These are phyloP conservation scores for Dendrocalamus latiflorus DNA, from an alignment of 202 grass and related monocot species.

Conservation along the genomic window DNA sequence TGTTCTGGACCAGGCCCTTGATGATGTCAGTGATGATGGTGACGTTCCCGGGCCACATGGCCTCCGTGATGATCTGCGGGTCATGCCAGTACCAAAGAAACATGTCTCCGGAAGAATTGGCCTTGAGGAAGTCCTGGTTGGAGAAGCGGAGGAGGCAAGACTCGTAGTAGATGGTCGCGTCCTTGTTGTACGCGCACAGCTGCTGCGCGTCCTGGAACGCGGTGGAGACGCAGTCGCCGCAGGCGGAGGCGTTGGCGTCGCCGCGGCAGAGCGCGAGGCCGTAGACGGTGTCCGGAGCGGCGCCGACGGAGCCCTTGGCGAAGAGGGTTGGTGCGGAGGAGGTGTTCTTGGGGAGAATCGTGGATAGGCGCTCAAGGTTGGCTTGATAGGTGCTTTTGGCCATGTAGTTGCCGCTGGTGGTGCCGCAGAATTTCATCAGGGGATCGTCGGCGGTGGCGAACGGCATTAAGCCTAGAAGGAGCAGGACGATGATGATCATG, in stretches of 20 bases:
- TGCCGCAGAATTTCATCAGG: not conserved
- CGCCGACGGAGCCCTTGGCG: not conserved
- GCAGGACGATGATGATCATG: no score
- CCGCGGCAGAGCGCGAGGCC: constrained; percentile 60
- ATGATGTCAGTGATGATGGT: not conserved
- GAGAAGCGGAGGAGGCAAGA: constrained; percentile 43
- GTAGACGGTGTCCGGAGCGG: constrained; percentile 31
- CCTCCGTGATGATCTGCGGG: not conserved
- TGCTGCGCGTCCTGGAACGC: no score
- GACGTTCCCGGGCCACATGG: not conserved
- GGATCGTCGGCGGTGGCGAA: not conserved
- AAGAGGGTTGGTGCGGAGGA: no score
- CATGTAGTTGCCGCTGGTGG: constrained; percentile 21
- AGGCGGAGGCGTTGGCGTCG: constrained; percentile 40
- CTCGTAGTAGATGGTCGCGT: constrained; percentile 39
- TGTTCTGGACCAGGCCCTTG: not conserved
- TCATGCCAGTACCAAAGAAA: not conserved
- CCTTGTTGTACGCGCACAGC: constrained; percentile 42
- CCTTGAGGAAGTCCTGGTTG: constrained; percentile 1
- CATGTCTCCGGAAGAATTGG: no score
- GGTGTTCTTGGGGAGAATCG: constrained; percentile 5
- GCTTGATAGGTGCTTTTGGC: constrained; percentile 31
- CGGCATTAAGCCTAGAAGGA: constrained; percentile 6
- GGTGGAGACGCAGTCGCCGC: constrained; percentile 25
- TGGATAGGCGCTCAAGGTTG: constrained; percentile 17